A percentile compares a stretch with the other conserved stretches of the same genome.
phyloP scores from a whole-genome alignment of 176 grass and related monocot species.

The Secale cereale region DNA sequence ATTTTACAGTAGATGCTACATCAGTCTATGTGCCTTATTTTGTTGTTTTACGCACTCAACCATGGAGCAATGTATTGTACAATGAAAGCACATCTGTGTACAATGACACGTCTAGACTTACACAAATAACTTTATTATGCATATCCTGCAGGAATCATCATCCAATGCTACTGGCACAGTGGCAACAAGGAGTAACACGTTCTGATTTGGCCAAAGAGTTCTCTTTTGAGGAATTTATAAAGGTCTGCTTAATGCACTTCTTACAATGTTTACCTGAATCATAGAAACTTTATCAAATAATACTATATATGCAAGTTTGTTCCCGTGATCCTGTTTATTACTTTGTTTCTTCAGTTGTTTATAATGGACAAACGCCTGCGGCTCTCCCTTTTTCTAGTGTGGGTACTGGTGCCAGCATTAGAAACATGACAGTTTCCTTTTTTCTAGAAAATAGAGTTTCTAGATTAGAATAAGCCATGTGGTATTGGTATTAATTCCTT shows the following conservation, averaged over 20 bases:
- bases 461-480: neutral
- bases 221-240: constrained; percentile 82
- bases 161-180: constrained; percentile 82
- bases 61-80: neutral
- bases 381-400: neutral
- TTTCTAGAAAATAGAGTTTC: neutral
- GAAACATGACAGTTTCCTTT: neutral
- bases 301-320: neutral
- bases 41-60: neutral
- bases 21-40: neutral
- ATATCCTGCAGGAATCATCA: constrained; percentile 72
- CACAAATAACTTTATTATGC: neutral
- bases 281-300: neutral
- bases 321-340: neutral
- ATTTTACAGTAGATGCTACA: neutral
- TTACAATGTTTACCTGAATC: neutral
- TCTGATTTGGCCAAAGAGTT: constrained; percentile 58
- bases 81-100: neutral
- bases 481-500: neutral
- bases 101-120: neutral
- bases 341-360: neutral
- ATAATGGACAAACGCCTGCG: neutral
- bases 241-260: constrained; percentile 32
- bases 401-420: neutral
- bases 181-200: constrained; percentile 90